phyloP scores from a whole-genome alignment of 495 filamentous ascomycete species.

The Chaetomidium leptoderma region DNA sequence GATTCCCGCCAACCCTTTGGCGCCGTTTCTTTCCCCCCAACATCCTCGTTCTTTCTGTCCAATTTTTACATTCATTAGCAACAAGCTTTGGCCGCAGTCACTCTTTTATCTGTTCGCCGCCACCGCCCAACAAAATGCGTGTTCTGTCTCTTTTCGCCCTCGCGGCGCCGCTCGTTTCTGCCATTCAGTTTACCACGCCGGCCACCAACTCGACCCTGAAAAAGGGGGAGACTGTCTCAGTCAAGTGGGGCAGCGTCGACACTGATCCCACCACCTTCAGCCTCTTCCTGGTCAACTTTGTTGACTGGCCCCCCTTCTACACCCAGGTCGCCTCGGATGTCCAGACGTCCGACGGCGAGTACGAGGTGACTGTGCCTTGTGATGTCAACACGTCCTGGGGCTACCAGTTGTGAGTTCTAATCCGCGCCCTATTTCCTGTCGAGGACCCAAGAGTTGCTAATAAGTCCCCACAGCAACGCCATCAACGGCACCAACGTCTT shows the following conservation, averaged over 20 bases:
- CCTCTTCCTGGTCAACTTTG: conserved; percentile 49
- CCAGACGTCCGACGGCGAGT: conserved; percentile 28
- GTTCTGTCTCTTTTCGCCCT: conserved; percentile 27
- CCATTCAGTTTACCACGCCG: conserved; percentile 29
- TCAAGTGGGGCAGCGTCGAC: conserved; percentile 45
- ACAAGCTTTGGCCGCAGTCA: conserved; percentile 21
- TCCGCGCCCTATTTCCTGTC: neutral
- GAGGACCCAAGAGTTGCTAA: neutral
- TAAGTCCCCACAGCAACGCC: conserved; percentile 30
- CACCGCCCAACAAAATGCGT: conserved; percentile 24
- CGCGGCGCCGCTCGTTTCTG: conserved; percentile 32
- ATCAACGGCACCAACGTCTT: conserved; percentile 50
- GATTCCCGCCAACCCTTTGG: neutral
- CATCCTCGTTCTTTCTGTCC: neutral
- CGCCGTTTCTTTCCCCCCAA: conserved; percentile 9
- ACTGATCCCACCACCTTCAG: conserved; percentile 43
- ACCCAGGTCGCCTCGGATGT: conserved; percentile 38
- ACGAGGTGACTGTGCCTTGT: conserved; percentile 42
- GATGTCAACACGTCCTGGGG: conserved; percentile 38
- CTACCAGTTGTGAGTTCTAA: conserved; percentile 37
- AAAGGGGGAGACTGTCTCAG: conserved; percentile 35
- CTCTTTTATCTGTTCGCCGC: conserved; percentile 24
- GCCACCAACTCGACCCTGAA: conserved; percentile 33
- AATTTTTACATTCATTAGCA: conserved; percentile 1
- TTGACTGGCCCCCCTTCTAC: conserved; percentile 46